Evolutionary conservation across 2,329 filamentous ascomycete genomes (phyloP).

Genomic region (Aspergillus latus): DNA sequence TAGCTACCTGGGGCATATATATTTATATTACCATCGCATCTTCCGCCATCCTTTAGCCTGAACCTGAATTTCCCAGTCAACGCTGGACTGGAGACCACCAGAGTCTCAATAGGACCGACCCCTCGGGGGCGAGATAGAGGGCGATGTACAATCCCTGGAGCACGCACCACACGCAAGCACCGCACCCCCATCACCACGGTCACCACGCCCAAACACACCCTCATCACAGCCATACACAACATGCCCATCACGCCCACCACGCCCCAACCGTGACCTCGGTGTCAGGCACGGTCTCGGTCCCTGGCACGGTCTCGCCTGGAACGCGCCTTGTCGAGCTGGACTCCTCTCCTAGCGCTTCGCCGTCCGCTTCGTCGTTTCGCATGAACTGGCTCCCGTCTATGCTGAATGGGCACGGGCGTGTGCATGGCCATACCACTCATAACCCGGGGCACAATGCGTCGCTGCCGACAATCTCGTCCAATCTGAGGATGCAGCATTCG

Average conservation of each 20-base stretch:
- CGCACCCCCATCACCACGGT: background rate
- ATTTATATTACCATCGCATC: background rate
- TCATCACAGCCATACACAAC: background rate
- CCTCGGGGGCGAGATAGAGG: background rate
- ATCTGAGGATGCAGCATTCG: constrained; percentile 20
- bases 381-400: constrained; percentile 29
- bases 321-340: background rate
- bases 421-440: constrained; percentile 7
- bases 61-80: too few species aligned
- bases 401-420: constrained; percentile 13
- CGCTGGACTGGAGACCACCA: background rate
- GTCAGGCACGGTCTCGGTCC: background rate
- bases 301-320: background rate
- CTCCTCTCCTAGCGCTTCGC: constrained; percentile 7
- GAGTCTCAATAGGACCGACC: background rate
- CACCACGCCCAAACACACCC: constrained; percentile 2
- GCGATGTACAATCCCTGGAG: constrained; percentile 8
- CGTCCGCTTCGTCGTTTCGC: constrained; percentile 16
- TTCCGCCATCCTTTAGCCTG: too few species aligned
- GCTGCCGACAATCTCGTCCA: constrained; percentile 22
- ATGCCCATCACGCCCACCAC: background rate
- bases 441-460: background rate
- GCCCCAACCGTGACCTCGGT: constrained; percentile 2
- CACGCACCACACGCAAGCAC: background rate
- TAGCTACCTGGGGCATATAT: background rate